Percentiles rank a stretch among this genome's conserved stretches.
Evolutionary conservation across 169 alveolate genomes (phyloP).

Genomic region (Neospora caninum): DNA sequence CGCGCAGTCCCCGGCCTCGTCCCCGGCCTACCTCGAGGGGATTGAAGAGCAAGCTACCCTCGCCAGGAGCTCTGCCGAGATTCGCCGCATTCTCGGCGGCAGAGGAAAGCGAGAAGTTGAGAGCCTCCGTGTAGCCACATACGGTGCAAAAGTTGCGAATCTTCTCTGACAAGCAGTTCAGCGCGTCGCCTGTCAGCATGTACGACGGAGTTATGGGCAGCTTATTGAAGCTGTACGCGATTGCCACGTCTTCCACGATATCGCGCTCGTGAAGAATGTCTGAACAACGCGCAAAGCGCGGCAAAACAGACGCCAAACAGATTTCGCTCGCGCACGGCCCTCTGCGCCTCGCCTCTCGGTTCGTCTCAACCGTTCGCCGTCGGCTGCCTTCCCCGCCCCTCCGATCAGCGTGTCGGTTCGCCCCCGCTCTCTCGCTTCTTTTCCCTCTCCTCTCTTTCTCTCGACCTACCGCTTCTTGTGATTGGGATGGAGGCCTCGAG

Average conservation of each 20-base stretch:
- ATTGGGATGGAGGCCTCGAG: constrained; percentile 36
- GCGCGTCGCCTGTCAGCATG: not conserved
- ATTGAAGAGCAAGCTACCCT: not conserved
- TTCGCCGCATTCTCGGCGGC: not conserved
- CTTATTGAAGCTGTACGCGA: constrained; percentile 89
- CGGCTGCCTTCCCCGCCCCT: not conserved
- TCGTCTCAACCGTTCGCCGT: not conserved
- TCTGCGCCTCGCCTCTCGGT: too few relatives aligned
- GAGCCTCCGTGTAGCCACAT: constrained; percentile 50
- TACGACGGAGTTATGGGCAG: constrained; percentile 60
- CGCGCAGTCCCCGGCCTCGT: too few relatives aligned
- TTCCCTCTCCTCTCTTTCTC: not conserved
- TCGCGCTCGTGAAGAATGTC: constrained; percentile 92
- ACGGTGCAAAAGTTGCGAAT: not conserved
- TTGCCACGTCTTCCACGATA: constrained; percentile 92
- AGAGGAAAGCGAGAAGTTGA: constrained; percentile 35
- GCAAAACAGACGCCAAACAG: constrained; percentile 27
- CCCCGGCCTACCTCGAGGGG: not conserved
- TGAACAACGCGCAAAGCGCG: constrained; percentile 71
- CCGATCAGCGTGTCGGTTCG: too few relatives aligned
- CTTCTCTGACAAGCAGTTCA: not conserved
- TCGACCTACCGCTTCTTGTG: constrained; percentile 49
- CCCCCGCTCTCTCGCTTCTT: not conserved
- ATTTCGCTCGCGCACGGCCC: too few relatives aligned
- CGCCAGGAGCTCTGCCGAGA: not conserved